phyloP scores from a whole-genome alignment of 768 basidiomycete species.

The Amyloporia xantha region DNA sequence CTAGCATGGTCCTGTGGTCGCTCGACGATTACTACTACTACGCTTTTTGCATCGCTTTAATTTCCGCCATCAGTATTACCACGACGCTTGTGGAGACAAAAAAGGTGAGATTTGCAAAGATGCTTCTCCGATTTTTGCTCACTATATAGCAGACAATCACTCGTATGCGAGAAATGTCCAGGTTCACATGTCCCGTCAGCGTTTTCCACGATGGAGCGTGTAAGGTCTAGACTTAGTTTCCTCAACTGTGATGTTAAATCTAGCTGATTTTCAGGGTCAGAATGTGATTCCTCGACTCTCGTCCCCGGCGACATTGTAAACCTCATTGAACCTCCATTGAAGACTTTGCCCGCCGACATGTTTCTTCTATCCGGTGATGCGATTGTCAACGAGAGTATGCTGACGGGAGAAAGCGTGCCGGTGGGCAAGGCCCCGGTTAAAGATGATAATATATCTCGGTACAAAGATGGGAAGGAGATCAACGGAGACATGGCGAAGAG shows the following conservation, averaged over 20 bases:
- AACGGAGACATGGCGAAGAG: slow-evolving; percentile 63
- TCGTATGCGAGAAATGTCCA: slow-evolving; percentile 95
- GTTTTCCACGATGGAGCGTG: slow-evolving; percentile 68
- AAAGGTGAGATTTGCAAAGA: slow-evolving; percentile 44
- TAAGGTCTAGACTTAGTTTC: slow-evolving; percentile 42
- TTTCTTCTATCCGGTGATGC: slow-evolving; percentile 93
- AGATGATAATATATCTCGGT: slow-evolving; percentile 66
- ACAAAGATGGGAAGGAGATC: slow-evolving; percentile 59
- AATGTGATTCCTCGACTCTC: slow-evolving; percentile 67
- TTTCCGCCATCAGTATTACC: slow-evolving; percentile 75
- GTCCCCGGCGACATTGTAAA: slow-evolving; percentile 93
- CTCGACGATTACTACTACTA: slow-evolving; percentile 96
- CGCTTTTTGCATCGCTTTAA: slow-evolving; percentile 92
- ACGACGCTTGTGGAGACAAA: slow-evolving; percentile 91
- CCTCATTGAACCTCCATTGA: slow-evolving; percentile 68
- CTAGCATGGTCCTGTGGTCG: slow-evolving; percentile 90
- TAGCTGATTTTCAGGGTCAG: slow-evolving; percentile 54
- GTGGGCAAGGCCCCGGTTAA: slow-evolving; percentile 86
- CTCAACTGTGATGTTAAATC: no score
- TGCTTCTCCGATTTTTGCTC: not conserved
- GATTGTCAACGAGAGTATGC: slow-evolving; percentile 98
- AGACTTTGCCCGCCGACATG: slow-evolving; percentile 82
- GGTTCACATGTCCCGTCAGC: slow-evolving; percentile 72
- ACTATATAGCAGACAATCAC: slow-evolving; percentile 68
- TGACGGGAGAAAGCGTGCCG: slow-evolving; percentile 97